Evolutionary conservation across 768 basidiomycete species (phyloP).

Genomic region (Serendipita sp.): DNA sequence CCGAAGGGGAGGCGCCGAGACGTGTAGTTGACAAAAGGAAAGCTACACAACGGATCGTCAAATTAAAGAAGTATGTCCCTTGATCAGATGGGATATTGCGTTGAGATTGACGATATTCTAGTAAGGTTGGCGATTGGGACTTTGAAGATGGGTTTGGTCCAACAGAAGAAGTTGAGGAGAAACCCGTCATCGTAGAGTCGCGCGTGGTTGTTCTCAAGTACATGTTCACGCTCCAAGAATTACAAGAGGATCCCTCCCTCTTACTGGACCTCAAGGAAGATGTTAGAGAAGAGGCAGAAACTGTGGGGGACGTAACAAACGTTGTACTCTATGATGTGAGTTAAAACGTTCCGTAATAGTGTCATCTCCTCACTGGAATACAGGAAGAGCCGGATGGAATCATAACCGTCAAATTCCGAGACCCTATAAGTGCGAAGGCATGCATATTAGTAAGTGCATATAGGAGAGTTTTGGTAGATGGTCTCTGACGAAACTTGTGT

Average conservation of each 20-base stretch:
- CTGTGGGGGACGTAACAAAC: constrained; percentile 87
- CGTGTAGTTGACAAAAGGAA: constrained; percentile 66
- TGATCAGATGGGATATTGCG: background rate
- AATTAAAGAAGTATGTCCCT: constrained; percentile 62
- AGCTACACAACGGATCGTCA: constrained; percentile 55
- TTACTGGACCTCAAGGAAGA: constrained; percentile 91
- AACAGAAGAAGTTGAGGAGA: constrained; percentile 38
- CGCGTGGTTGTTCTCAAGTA: constrained; percentile 86
- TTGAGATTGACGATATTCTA: constrained; percentile 18
- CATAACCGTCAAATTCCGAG: constrained; percentile 93
- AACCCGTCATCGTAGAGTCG: constrained; percentile 27
- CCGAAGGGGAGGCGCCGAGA: constrained; percentile 29
- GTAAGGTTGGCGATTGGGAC: constrained; percentile 88
- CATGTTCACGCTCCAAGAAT: constrained; percentile 80
- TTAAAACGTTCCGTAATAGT: constrained; percentile 10
- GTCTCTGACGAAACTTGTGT: constrained; percentile 2
- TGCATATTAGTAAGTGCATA: constrained; percentile 56
- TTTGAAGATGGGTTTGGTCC: constrained; percentile 88
- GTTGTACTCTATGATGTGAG: constrained; percentile 88
- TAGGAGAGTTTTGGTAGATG: background rate
- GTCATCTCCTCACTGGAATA: background rate
- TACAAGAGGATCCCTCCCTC: constrained; percentile 71
- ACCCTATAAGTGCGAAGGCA: constrained; percentile 81
- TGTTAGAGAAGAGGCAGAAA: constrained; percentile 82
- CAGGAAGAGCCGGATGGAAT: constrained; percentile 87